These are phyloP conservation scores for Colletotrichum shisoi DNA, from an alignment of 2,329 filamentous ascomycete genomes.

Conservation along the genomic window DNA sequence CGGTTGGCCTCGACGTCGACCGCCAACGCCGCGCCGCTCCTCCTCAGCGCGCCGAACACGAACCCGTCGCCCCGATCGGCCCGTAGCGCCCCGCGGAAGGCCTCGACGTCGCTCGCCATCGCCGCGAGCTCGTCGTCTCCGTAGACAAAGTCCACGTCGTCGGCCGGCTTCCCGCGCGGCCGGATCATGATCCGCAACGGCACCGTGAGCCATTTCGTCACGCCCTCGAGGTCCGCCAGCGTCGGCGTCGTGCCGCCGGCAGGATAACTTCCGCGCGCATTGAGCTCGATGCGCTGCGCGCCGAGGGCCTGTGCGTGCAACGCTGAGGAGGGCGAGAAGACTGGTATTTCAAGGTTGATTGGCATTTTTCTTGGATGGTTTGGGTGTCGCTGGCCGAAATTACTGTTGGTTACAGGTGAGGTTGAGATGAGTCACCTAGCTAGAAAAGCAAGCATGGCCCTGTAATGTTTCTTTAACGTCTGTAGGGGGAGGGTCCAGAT, in stretches of 20 bases:
- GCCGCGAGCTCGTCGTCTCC: constrained; percentile 51
- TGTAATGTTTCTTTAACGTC: not conserved
- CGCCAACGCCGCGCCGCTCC: constrained; percentile 30
- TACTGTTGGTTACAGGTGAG: not conserved
- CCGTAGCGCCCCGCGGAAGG: constrained; percentile 51
- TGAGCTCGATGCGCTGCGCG: constrained; percentile 63
- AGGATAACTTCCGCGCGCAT: constrained; percentile 59
- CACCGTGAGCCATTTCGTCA: constrained; percentile 44
- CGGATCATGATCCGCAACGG: constrained; percentile 65
- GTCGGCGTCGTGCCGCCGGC: constrained; percentile 62
- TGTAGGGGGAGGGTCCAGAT: too few species aligned
- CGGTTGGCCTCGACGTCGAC: constrained; percentile 55
- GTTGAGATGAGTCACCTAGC: not conserved
- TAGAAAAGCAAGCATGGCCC: not conserved
- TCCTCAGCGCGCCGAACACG: constrained; percentile 60
- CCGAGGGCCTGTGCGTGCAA: constrained; percentile 53
- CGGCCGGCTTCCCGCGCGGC: constrained; percentile 51
- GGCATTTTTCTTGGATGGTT: constrained; percentile 29
- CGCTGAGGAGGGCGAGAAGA: constrained; percentile 58
- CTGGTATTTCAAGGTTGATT: constrained; percentile 60
- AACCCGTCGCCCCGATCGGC: constrained; percentile 60
- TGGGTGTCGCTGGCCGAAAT: not conserved
- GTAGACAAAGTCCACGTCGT: constrained; percentile 59
- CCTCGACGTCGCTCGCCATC: constrained; percentile 50
- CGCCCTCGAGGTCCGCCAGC: constrained; percentile 48